These are phyloP conservation scores for Ophiostoma ips DNA, from an alignment of 2,329 filamentous ascomycete species.

Conservation along the genomic window DNA sequence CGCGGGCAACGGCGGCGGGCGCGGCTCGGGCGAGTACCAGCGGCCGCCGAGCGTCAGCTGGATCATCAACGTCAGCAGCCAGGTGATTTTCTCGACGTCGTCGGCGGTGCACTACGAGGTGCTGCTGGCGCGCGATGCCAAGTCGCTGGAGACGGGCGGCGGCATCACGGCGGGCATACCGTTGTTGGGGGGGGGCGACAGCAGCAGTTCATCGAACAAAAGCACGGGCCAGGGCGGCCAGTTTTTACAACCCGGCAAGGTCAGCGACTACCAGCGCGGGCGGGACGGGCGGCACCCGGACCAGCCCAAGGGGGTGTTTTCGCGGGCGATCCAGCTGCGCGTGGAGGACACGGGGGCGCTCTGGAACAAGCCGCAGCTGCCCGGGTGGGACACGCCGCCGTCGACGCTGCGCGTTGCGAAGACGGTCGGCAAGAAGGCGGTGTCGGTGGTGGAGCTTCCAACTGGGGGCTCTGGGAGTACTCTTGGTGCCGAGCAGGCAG, in stretches of 20 bases:
- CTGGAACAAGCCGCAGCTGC: conserved; percentile 82
- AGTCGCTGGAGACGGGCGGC: conserved; percentile 55
- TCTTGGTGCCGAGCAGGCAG: background rate
- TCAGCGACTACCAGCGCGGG: conserved; percentile 63
- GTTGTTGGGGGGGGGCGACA: conserved; percentile 27
- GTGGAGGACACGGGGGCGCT: conserved; percentile 80
- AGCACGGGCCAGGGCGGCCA: background rate
- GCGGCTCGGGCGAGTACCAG: background rate
- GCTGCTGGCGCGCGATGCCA: conserved; percentile 70
- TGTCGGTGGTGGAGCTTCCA: background rate
- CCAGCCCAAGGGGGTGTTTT: conserved; percentile 67
- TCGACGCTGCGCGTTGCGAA: conserved; percentile 7
- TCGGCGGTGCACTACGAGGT: conserved; percentile 83
- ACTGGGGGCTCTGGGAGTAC: background rate
- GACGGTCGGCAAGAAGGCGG: background rate
- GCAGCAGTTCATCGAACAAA: background rate
- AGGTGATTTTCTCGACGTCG: conserved; percentile 84
- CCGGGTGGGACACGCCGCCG: conserved; percentile 18
- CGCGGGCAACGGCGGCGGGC: conserved; percentile 38
- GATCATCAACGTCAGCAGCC: conserved; percentile 82
- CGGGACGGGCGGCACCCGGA: conserved; percentile 44
- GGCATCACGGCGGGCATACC: conserved; percentile 18
- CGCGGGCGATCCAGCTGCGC: conserved; percentile 60
- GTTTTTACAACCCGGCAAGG: conserved; percentile 49
- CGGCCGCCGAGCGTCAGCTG: conserved; percentile 52